Conservation (phyloP, 2,329 filamentous ascomycete species). For the Stemphylium vesicarium region DNA sequence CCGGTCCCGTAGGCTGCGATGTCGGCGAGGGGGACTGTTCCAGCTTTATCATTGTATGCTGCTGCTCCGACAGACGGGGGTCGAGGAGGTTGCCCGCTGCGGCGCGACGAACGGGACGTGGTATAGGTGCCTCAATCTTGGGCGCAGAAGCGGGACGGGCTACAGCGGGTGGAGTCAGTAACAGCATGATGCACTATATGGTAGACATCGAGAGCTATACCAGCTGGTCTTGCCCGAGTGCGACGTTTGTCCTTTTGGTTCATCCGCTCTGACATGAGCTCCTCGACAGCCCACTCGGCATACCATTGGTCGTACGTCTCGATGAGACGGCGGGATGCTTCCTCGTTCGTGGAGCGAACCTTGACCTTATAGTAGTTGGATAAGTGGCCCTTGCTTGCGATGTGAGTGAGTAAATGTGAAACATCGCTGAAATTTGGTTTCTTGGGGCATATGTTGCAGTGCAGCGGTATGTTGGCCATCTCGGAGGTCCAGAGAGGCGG, state of each 20-base stretch:
- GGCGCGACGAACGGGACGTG: constrained; percentile 34
- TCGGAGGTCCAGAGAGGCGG: constrained; percentile 36
- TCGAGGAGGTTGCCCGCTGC: constrained; percentile 40
- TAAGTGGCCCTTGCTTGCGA: constrained; percentile 91
- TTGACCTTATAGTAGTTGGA: constrained; percentile 82
- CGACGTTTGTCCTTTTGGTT: constrained; percentile 75
- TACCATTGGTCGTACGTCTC: constrained; percentile 82
- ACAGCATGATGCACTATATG: neutral
- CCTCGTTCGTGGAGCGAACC: constrained; percentile 71
- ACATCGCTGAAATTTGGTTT: constrained; percentile 84
- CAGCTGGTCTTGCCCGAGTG: constrained; percentile 44
- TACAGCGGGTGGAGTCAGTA: constrained; percentile 32
- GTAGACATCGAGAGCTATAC: constrained; percentile 30
- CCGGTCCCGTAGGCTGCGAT: constrained; percentile 30
- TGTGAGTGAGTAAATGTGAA: constrained; percentile 89
- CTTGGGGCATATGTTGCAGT: constrained; percentile 84
- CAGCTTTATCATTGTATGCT: constrained; percentile 45
- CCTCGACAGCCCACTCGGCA: constrained; percentile 70
- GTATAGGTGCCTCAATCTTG: constrained; percentile 34
- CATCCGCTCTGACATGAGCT: constrained; percentile 78
- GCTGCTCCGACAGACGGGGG: constrained; percentile 46
- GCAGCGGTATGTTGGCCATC: constrained; percentile 66
- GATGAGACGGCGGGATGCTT: constrained; percentile 67
- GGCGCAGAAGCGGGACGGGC: constrained; percentile 31
- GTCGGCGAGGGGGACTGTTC: constrained; percentile 42